Evolutionary conservation across 495 filamentous ascomycete genomes (phyloP).

Genomic region (Pseudomonodictys pantanalensis): DNA sequence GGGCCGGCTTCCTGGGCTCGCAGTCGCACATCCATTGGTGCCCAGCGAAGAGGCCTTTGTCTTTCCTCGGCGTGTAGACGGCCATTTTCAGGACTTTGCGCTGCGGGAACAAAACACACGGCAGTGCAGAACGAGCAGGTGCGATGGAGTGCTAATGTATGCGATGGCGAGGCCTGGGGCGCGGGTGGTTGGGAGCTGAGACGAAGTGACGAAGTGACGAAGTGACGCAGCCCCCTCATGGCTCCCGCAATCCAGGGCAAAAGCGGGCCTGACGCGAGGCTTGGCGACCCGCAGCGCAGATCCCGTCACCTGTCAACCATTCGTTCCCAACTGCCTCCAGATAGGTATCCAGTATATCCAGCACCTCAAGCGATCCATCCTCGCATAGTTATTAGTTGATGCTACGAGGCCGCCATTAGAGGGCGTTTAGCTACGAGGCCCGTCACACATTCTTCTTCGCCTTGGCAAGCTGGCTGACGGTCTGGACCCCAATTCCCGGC

Average conservation of each 20-base stretch:
- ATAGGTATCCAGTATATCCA: neutral
- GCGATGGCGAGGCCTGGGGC: neutral
- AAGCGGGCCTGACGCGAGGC: neutral
- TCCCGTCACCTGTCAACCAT: neutral
- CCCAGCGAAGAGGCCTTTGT: neutral
- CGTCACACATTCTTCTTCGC: too few species aligned
- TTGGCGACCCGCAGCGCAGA: neutral
- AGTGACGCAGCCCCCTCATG: neutral
- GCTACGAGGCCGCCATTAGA: too few species aligned
- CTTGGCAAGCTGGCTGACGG: too few species aligned
- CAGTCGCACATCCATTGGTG: slow-evolving; percentile 52
- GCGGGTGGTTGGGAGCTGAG: neutral
- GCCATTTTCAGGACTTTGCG: slow-evolving; percentile 5
- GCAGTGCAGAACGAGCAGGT: too few species aligned
- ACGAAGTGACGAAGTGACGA: neutral
- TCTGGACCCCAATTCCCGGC: too few species aligned
- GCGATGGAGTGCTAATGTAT: too few species aligned
- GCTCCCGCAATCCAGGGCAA: neutral
- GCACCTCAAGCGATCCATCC: too few species aligned
- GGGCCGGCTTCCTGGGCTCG: slow-evolving; percentile 57
- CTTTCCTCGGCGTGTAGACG: slow-evolving; percentile 12
- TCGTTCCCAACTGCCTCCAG: neutral
- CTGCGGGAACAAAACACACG: too few species aligned
- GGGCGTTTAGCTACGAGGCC: too few species aligned
- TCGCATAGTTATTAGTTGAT: too few species aligned